Base-by-base conservation (phyloP, 768 basidiomycete genomes). In the Sutorius australiensis region DNA sequence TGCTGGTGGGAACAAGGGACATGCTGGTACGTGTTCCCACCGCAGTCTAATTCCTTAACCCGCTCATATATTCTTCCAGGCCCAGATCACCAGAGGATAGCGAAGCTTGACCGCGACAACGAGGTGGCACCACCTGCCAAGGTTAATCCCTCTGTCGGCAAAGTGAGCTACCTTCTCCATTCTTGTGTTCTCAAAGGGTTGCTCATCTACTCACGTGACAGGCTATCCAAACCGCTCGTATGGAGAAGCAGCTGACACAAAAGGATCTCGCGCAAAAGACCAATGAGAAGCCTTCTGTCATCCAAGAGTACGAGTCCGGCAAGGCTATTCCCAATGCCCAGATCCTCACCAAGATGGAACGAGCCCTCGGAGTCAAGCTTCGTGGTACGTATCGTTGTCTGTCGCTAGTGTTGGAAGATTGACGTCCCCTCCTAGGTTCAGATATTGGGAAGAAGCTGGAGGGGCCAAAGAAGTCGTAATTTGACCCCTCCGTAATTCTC, bases 101-200 rank as follows among this genome's bases (percentile, higher is more conserved):
- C 89, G 24, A 95, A 95, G 66, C 85, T 98, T 39, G 94, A 95
- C 71, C 83, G 91, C 40, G 92, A 97, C 62, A 95, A 98, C 69
- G 94, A 95, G 65, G 93, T 95, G 21, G 92, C 93, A 9, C 93
- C 94, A 7, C 95, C 95, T 43, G 60, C 87, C 48, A 95, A 92
- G 73, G 74, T 98, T 58, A 68, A 77, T 2, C 77, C 84, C 9
- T 77, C 76, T 21, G 89, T 89, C 56, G 89, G 89, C 58, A 84
- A 84, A 70, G 89, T 87, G 65, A 39, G 79, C 69, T 0, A 34
- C 3, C 17, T 3, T 11, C 19, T 2, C 2, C 5, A 2, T 28
- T 17, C 0, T 17, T 3, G 16, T 38, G 6, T 37, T 31, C 45
- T 43, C 19, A 4, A 14, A 2, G 3, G 13, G 21, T 24, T 19